Base-by-base conservation (phyloP, 352 stramenopile species). In the Globisporangium acanthophoron region DNA sequence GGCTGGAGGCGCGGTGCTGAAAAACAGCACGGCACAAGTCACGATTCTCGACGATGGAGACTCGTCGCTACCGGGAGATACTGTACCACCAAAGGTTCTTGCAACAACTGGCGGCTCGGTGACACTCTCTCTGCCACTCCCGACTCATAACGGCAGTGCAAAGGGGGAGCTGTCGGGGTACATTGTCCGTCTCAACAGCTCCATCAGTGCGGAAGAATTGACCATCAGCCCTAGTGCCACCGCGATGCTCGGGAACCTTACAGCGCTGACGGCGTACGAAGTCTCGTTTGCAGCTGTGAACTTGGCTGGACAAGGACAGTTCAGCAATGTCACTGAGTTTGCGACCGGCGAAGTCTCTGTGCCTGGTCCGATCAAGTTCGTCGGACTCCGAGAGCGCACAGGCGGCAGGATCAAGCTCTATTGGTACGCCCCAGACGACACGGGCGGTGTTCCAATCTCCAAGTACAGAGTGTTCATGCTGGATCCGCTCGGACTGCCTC, bases 41-140 rank as follows among this genome's bases (percentile, higher is more conserved):
- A 80, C 60, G 13, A 88, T 88, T 47, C 52, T 76, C 7, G 78
- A 88, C 33, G 78, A 88, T 37, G 74, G 73, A 0, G 78, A 88
- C 48, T 45, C 67, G 9, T 79, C 70, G 0, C 27, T 71, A 13
- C 71, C 78, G 3, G 76, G 70, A 5, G 57, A 54, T 1, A 67
- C 65, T 20, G 53, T 65, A 11, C 41, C 65, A 20, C 74, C 66
- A 6, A 3, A 58, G 15, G 31, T 73, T 3, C 0, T 72, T 5
- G 49, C 37, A 0, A 66, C 43, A n/a, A 87, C 76, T 0, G 78
- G 78, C 41, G 78, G 78, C n/a, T 47, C 54, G 4, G 76, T 64
- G 4, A 71, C 47, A 7, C 68, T 88, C 18, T 20, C 58, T 4
- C 16, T 74, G 13, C 13, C 44, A 7, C 47, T 80, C 0, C 78